Conservation (phyloP, 2,329 filamentous ascomycete genomes). For the Cladosporium sp. region DNA sequence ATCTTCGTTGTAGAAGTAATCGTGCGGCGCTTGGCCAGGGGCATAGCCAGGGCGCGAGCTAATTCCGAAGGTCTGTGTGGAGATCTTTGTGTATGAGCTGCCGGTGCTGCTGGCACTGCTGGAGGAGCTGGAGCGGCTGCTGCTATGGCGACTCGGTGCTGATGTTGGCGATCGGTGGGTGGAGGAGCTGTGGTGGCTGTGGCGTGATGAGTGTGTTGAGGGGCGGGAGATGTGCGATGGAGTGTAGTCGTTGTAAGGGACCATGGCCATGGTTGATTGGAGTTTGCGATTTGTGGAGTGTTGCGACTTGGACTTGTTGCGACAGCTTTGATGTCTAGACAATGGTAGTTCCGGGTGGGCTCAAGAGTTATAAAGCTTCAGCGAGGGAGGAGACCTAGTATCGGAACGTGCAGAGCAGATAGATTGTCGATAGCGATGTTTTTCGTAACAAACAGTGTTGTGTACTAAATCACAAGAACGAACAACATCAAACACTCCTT, state of each 20-base stretch:
- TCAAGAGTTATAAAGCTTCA: background rate
- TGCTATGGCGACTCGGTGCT: background rate
- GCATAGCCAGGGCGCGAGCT: constrained; percentile 12
- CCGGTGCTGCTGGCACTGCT: background rate
- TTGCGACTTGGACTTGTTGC: background rate
- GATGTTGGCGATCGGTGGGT: background rate
- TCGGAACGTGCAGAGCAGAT: too few relatives aligned
- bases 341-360: background rate
- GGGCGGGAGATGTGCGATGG: background rate
- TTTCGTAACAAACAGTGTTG: background rate
- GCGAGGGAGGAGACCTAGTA: too few relatives aligned
- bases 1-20: constrained; percentile 16
- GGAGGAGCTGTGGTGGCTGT: background rate
- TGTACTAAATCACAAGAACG: background rate
- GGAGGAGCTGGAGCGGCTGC: background rate
- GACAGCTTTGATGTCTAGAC: background rate
- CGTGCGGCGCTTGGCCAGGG: constrained; percentile 10
- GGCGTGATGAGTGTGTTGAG: background rate
- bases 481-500: background rate
- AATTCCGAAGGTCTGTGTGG: constrained; percentile 12
- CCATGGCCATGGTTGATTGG: background rate
- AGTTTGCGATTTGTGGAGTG: background rate
- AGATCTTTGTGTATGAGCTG: background rate
- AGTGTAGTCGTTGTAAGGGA: background rate
- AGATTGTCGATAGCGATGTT: background rate